These are phyloP conservation scores for Peterozyma toletana DNA, from an alignment of 805 yeast species.

Conservation along the genomic window DNA sequence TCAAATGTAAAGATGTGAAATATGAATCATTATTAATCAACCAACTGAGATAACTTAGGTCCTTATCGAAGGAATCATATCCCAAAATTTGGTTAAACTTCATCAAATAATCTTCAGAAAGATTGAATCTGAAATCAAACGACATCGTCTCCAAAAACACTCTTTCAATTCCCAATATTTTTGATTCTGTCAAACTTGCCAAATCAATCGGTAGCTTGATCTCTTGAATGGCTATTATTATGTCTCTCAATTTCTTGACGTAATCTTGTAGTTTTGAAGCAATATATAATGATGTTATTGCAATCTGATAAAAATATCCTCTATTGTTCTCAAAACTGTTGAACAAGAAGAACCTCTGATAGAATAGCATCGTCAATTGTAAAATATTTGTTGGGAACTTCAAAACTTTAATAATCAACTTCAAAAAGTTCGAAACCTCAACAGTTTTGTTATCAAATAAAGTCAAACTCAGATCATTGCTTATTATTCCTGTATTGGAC, in stretches of 20 bases:
- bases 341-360: constrained; percentile 64
- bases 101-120: constrained; percentile 59
- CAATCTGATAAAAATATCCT: constrained; percentile 46
- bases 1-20: constrained; percentile 60
- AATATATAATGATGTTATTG: constrained; percentile 58
- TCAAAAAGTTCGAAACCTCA: constrained; percentile 45
- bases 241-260: constrained; percentile 63
- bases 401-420: constrained; percentile 42
- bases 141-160: constrained; percentile 68
- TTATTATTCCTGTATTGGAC: constrained; percentile 11
- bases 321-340: constrained; percentile 49
- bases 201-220: constrained; percentile 21
- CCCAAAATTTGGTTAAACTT: constrained; percentile 42
- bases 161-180: constrained; percentile 56
- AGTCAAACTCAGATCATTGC: constrained; percentile 14
- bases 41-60: constrained; percentile 59
- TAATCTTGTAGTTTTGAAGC: constrained; percentile 82
- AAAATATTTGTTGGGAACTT: constrained; percentile 67
- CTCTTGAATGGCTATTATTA: constrained; percentile 43
- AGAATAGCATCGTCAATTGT: constrained; percentile 63
- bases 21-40: constrained; percentile 66
- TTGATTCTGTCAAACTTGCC: constrained; percentile 46
- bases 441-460: constrained; percentile 15
- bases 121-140: constrained; percentile 71
- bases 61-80: constrained; percentile 27